Conservation (phyloP, 75 land plant species). For the Cunninghamia lanceolata region DNA sequence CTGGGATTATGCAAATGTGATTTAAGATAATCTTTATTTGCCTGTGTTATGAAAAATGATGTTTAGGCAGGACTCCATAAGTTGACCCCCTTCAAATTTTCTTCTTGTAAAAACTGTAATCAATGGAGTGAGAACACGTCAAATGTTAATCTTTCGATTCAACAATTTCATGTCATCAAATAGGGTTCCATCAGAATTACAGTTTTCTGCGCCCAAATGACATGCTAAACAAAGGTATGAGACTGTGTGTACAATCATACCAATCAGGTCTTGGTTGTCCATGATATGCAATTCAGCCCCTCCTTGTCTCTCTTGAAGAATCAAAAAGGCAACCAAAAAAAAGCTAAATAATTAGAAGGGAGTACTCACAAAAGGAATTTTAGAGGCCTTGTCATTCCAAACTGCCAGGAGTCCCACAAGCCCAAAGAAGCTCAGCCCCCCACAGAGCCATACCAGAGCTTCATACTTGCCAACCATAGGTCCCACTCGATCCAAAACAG, state of each 20-base stretch:
- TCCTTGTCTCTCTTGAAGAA: background rate
- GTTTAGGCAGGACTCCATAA: background rate
- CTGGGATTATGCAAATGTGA: too few relatives aligned
- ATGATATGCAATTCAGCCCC: background rate
- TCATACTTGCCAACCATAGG: slow-evolving; percentile 88
- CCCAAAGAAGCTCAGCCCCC: slow-evolving; percentile 78
- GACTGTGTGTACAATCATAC: background rate
- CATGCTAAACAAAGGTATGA: background rate
- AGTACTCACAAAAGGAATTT: slow-evolving; percentile 75
- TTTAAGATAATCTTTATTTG: too few relatives aligned
- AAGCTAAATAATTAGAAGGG: background rate
- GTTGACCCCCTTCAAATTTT: background rate
- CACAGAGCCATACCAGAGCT: slow-evolving; percentile 81
- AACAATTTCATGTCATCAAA: background rate
- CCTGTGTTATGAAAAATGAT: too few relatives aligned
- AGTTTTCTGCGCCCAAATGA: background rate
- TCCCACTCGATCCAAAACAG: slow-evolving; percentile 66
- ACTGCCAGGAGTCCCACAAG: slow-evolving; percentile 61
- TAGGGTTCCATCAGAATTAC: background rate
- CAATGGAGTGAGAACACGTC: background rate
- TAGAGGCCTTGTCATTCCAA: slow-evolving; percentile 87
- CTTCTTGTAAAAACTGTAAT: background rate
- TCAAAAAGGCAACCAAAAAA: background rate
- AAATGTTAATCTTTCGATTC: background rate
- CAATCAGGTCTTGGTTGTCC: too few relatives aligned